Conservation (phyloP, 805 yeast genomes). For the Wickerhamomyces silvicola region DNA sequence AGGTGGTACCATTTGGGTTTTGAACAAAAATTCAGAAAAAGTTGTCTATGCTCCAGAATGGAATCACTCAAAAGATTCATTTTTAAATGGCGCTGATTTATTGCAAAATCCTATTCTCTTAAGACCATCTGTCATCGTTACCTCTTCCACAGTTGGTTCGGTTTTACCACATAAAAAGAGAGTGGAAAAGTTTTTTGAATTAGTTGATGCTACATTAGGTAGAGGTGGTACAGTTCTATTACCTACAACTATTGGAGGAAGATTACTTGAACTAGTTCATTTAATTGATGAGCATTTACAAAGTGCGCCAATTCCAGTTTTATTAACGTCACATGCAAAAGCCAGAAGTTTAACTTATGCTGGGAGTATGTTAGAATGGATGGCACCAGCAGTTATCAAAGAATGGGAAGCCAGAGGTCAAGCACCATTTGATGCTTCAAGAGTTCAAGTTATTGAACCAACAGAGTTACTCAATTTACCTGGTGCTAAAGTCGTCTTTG, state of each 20-base stretch:
- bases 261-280: slow-evolving; percentile 74
- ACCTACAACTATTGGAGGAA: slow-evolving; percentile 76
- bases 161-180: slow-evolving; percentile 54
- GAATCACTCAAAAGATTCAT: slow-evolving; percentile 90
- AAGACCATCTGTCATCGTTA: slow-evolving; percentile 79
- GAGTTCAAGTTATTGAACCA: slow-evolving; percentile 52
- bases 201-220: slow-evolving; percentile 59
- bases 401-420: slow-evolving; percentile 73
- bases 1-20: slow-evolving; percentile 89
- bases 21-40: slow-evolving; percentile 68
- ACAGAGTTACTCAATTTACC: slow-evolving; percentile 45
- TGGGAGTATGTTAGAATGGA: slow-evolving; percentile 90
- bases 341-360: slow-evolving; percentile 76
- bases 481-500: slow-evolving; percentile 76
- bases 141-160: slow-evolving; percentile 66
- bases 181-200: slow-evolving; percentile 53
- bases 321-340: slow-evolving; percentile 73
- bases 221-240: slow-evolving; percentile 77
- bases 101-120: slow-evolving; percentile 55
- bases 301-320: slow-evolving; percentile 52
- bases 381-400: slow-evolving; percentile 79
- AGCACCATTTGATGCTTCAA: slow-evolving; percentile 72
- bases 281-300: slow-evolving; percentile 60
- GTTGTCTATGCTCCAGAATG: slow-evolving; percentile 87
- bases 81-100: slow-evolving; percentile 65